These are phyloP conservation scores for Colletotrichum phormii DNA, from an alignment of 2,329 filamentous ascomycete species.

Conservation along the genomic window DNA sequence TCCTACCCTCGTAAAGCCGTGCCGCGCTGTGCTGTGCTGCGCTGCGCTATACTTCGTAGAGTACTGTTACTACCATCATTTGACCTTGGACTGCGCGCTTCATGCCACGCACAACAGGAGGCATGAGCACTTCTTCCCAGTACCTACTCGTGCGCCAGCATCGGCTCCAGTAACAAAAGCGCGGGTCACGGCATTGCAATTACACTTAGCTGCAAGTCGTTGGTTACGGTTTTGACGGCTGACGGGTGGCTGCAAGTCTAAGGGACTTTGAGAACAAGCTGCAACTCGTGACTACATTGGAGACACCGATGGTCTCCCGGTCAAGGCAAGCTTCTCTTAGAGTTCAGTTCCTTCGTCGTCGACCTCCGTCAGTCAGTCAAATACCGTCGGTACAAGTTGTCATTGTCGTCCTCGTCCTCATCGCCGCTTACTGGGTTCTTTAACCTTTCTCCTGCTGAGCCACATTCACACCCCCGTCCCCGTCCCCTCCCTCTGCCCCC, in stretches of 20 bases:
- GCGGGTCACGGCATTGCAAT: constrained; percentile 2
- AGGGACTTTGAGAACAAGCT: constrained; percentile 12
- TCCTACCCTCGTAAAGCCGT: constrained; percentile 11
- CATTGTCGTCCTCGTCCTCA: background rate
- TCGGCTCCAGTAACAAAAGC: background rate
- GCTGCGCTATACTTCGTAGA: background rate
- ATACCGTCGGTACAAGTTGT: constrained; percentile 16
- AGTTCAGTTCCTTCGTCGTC: constrained; percentile 25
- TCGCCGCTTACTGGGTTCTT: constrained; percentile 25
- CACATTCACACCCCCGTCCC: constrained; percentile 1
- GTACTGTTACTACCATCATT: background rate
- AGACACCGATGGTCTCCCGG: constrained; percentile 17
- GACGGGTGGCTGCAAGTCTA: constrained; percentile 23
- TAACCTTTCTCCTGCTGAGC: constrained; percentile 29
- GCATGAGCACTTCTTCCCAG: background rate
- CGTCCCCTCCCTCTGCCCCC: background rate
- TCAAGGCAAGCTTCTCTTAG: constrained; percentile 22
- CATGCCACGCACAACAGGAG: background rate
- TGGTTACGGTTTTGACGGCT: constrained; percentile 22
- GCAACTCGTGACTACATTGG: constrained; percentile 22
- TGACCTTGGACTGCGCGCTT: background rate
- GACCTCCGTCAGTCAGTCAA: constrained; percentile 17
- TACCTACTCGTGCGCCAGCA: background rate
- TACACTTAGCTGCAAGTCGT: constrained; percentile 7
- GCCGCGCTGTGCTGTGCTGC: background rate